Conservation (phyloP, 805 yeast species). For the Hanseniaspora lachancei region DNA sequence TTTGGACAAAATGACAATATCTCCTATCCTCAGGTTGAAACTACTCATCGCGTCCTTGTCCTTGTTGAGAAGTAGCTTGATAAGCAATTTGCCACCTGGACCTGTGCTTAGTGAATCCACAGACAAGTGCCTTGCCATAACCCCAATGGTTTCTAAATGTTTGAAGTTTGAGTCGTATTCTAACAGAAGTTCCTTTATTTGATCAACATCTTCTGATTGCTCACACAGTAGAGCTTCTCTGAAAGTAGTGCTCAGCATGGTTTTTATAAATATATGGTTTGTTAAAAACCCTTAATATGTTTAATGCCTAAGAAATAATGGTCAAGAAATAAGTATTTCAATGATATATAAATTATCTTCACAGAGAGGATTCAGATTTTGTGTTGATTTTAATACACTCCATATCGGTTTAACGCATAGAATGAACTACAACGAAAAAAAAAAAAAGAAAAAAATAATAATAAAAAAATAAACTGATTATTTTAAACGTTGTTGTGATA, state of each 20-base stretch:
- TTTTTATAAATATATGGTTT: neutral
- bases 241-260: constrained; percentile 20
- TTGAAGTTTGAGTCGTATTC: constrained; percentile 40
- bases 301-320: no score
- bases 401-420: no score
- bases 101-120: constrained; percentile 59
- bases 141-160: constrained; percentile 53
- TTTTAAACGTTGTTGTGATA: no score
- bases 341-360: no score
- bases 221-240: constrained; percentile 35
- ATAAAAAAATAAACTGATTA: no score
- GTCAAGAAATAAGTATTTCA: no score
- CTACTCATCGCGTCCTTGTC: constrained; percentile 32
- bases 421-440: no score
- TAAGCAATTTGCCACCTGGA: constrained; percentile 45
- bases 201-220: constrained; percentile 39
- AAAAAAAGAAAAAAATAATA: no score
- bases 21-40: constrained; percentile 46
- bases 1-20: constrained; percentile 48
- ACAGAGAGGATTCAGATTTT: no score
- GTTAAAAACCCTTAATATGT: no score
- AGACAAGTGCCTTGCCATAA: constrained; percentile 58
- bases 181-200: constrained; percentile 33
- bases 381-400: no score
- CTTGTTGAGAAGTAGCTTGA: constrained; percentile 41